A percentile compares a stretch with the other conserved stretches of the same genome.
These are phyloP conservation scores for Pseudocercospora vitis DNA, from an alignment of 2,329 filamentous ascomycete species.

Conservation along the genomic window DNA sequence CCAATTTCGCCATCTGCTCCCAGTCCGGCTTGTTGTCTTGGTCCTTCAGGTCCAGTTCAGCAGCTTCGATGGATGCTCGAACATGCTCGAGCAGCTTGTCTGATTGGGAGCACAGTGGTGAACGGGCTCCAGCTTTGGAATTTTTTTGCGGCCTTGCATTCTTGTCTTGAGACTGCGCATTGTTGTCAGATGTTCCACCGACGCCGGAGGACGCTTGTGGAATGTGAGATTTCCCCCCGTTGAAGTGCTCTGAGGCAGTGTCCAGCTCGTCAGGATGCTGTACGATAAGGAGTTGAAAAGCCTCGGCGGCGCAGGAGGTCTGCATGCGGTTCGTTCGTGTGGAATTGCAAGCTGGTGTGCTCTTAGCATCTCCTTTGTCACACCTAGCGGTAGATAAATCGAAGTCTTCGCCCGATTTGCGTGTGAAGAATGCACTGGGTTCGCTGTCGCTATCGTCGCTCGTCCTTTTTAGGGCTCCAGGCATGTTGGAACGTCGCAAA, in stretches of 20 bases:
- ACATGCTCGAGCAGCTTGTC: neutral
- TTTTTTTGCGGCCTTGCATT: neutral
- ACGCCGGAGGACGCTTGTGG: neutral
- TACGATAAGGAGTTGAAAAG: neutral
- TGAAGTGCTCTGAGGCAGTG: neutral
- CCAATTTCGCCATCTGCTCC: neutral
- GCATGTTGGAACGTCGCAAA: neutral
- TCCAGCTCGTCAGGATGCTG: neutral
- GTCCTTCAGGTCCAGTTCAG: neutral
- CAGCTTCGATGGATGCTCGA: neutral
- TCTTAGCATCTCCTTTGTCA: neutral
- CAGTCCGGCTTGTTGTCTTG: neutral
- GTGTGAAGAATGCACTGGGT: neutral
- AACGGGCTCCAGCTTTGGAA: neutral
- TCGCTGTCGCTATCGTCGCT: neutral
- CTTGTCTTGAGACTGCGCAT: neutral
- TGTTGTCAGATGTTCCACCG: neutral
- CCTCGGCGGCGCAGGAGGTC: neutral
- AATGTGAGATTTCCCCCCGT: neutral
- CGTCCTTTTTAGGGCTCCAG: neutral
- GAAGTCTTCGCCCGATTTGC: neutral
- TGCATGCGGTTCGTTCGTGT: neutral
- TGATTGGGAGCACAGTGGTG: neutral
- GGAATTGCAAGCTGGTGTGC: neutral
- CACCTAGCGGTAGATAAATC: neutral